Conservation (phyloP, 108 stramenopile species). For the Bacterosira constricta region DNA sequence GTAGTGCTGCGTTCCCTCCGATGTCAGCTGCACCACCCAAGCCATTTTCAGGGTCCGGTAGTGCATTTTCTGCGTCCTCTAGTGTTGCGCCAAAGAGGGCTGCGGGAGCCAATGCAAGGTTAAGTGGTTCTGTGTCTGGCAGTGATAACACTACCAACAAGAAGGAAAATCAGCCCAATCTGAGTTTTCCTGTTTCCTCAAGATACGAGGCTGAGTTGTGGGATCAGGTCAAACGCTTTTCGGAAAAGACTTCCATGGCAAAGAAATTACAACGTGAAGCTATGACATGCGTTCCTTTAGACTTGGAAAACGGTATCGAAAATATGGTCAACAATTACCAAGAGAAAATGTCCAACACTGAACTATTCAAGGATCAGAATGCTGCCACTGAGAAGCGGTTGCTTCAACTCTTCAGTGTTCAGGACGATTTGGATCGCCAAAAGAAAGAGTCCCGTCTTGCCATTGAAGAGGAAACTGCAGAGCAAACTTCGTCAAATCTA, state of each 20-base stretch:
- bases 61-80: neutral
- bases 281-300: conserved; percentile 10
- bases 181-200: conserved; percentile 23
- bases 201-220: conserved; percentile 44
- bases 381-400: conserved; percentile 20
- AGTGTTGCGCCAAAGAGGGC: neutral
- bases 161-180: neutral
- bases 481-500: conserved; percentile 6
- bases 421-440: conserved; percentile 54
- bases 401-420: conserved; percentile 45
- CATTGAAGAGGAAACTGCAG: conserved; percentile 34
- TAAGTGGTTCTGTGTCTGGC: neutral
- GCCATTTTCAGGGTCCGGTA: conserved; percentile 28
- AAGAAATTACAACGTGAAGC: conserved; percentile 8
- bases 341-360: conserved; percentile 35
- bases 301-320: conserved; percentile 29
- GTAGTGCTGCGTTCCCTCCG: conserved; percentile 32
- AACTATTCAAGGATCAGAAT: conserved; percentile 14
- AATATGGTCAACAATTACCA: conserved; percentile 18
- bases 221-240: conserved; percentile 32
- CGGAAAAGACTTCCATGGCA: neutral
- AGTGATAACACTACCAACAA: neutral
- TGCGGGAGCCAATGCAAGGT: neutral
- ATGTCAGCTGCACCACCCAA: conserved; percentile 48
- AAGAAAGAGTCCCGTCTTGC: conserved; percentile 33